phyloP scores from a whole-genome alignment of 2,329 filamentous ascomycete species.

The Rutstroemia sp. region DNA sequence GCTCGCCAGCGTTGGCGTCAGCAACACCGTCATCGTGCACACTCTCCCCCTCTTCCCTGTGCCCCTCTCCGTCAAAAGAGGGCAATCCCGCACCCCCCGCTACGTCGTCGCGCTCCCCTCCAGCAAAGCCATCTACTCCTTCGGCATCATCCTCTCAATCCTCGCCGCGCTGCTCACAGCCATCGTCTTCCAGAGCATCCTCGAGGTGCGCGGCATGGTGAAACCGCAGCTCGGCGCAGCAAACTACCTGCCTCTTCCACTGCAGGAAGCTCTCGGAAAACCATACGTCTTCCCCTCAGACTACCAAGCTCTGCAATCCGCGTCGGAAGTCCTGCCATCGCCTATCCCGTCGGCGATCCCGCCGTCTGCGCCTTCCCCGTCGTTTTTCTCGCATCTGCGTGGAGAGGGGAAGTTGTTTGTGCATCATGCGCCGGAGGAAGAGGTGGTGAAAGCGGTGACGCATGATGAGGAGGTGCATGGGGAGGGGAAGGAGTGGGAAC shows the following conservation, averaged over 20 bases:
- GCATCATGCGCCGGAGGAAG: background rate
- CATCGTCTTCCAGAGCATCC: conserved; percentile 24
- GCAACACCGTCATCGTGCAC: conserved; percentile 30
- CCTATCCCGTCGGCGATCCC: background rate
- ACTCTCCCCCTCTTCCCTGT: conserved; percentile 29
- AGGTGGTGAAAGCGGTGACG: conserved; percentile 15
- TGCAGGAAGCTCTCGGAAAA: conserved; percentile 22
- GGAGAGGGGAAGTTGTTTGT: background rate
- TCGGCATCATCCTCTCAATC: conserved; percentile 18
- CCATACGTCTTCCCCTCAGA: conserved; percentile 17
- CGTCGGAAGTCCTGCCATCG: background rate
- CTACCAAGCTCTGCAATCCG: background rate
- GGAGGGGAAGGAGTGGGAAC: conserved; percentile 25
- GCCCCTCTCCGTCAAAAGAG: conserved; percentile 22
- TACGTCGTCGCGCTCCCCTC: conserved; percentile 28
- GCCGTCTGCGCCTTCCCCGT: background rate
- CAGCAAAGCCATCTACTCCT: conserved; percentile 16
- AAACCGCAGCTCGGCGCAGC: conserved; percentile 20
- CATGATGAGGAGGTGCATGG: conserved; percentile 21
- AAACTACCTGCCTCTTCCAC: conserved; percentile 18
- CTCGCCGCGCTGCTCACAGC: conserved; percentile 20
- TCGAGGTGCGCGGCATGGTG: conserved; percentile 26
- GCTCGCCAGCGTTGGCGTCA: conserved; percentile 28
- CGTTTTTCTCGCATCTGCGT: conserved; percentile 3
- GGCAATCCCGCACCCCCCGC: conserved; percentile 25